A percentile compares a stretch with the other conserved stretches of the same genome.
Conservation (phyloP, 164 flowering plant genomes). For the Macadamia integrifolia region DNA sequence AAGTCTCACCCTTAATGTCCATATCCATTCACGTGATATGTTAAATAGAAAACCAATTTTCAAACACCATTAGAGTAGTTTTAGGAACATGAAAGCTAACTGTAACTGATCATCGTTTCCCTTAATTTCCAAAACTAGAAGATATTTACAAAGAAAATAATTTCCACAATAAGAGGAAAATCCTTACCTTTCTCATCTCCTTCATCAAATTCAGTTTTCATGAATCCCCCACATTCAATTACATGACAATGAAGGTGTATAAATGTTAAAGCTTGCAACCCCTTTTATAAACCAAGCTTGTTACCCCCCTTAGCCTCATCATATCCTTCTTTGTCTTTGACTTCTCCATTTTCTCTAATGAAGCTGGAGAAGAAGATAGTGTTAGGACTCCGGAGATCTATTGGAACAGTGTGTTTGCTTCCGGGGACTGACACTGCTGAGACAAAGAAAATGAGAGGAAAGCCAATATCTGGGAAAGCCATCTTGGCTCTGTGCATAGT, state of each 20-base stretch:
- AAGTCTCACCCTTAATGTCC: background rate
- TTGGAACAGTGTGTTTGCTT: slow-evolving; percentile 15
- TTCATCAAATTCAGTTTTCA: background rate
- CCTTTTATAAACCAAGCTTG: no score
- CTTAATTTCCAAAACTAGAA: background rate
- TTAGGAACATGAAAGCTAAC: background rate
- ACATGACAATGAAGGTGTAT: background rate
- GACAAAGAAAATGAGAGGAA: slow-evolving; percentile 55
- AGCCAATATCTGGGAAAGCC: slow-evolving; percentile 41
- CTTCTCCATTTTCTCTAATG: background rate
- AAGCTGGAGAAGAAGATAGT: slow-evolving; percentile 20
- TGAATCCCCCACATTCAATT: background rate
- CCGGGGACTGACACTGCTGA: slow-evolving; percentile 8
- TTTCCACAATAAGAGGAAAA: background rate
- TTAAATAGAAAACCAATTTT: background rate
- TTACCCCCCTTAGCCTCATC: background rate
- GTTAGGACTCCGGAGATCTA: slow-evolving; percentile 8
- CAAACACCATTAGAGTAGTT: background rate
- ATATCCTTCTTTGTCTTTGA: background rate
- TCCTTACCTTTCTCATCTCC: no score
- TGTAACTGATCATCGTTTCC: background rate
- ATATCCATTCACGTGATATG: background rate
- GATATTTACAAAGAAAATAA: background rate
- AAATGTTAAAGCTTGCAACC: no score
- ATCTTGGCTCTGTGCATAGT: slow-evolving; percentile 46